Evolutionary conservation across 441 rosid species (phyloP).

Genomic region (Flueggea neowawraea): DNA sequence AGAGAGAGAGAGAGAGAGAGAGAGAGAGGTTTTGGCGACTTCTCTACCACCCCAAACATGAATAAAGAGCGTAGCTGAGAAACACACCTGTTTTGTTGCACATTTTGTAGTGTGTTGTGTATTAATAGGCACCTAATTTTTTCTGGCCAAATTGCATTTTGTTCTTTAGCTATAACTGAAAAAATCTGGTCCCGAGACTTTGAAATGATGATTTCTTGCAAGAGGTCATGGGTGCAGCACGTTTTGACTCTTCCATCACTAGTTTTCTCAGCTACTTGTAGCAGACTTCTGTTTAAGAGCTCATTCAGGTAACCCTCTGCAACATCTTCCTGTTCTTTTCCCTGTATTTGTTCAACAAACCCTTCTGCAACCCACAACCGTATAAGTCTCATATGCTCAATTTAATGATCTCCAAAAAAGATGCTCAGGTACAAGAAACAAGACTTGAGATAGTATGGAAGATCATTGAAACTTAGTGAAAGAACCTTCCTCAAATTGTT

Average conservation of each 20-base stretch:
- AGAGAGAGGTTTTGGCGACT: too few species aligned
- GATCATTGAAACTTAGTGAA: constrained; percentile 17
- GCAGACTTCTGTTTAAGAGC: constrained; percentile 20
- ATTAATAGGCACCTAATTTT: constrained; percentile 37
- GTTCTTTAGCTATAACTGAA: constrained; percentile 26
- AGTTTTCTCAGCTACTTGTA: constrained; percentile 12
- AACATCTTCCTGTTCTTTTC: constrained; percentile 20
- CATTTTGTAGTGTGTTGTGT: constrained; percentile 19
- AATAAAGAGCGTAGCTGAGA: too few species aligned
- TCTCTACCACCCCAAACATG: too few species aligned
- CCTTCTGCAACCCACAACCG: constrained; percentile 31
- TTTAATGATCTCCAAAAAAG: constrained; percentile 17
- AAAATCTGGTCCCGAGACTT: constrained; percentile 21
- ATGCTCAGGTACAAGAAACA: constrained; percentile 23
- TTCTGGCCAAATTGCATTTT: constrained; percentile 23
- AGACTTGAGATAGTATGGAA: too few species aligned
- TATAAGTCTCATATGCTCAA: constrained; percentile 13
- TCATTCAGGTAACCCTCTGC: constrained; percentile 23
- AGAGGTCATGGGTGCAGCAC: constrained; percentile 21
- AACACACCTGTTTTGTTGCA: constrained; percentile 12
- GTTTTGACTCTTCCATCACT: constrained; percentile 18
- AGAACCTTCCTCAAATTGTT: constrained; percentile 3
- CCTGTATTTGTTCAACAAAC: constrained; percentile 20
- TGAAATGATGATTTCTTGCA: constrained; percentile 11
- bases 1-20: too few species aligned